Evolutionary conservation across 305 asterid species (phyloP).

Genomic region (Plantago coronopus): DNA sequence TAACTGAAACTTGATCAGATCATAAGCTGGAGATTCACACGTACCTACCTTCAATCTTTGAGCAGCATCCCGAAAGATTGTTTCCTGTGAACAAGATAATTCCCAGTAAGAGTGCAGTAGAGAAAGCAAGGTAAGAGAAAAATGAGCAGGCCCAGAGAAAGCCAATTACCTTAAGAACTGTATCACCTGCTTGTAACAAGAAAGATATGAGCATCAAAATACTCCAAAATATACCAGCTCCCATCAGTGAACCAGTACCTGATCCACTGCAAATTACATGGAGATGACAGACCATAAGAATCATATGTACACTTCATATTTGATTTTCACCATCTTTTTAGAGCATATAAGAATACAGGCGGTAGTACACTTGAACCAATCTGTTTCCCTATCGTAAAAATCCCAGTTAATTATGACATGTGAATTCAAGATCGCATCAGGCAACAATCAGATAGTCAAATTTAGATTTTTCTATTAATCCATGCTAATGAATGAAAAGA

Average conservation of each 20-base stretch:
- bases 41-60: conserved; percentile 68
- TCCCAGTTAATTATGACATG: not conserved
- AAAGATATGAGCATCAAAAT: conserved; percentile 85
- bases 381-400: not conserved
- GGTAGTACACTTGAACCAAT: not conserved
- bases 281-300: conserved; percentile 8
- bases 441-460: too few species aligned
- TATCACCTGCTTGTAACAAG: conserved; percentile 94
- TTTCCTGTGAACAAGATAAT: conserved; percentile 56
- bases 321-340: conserved; percentile 2
- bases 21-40: conserved; percentile 18
- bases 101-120: conserved; percentile 29
- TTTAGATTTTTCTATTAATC: too few species aligned
- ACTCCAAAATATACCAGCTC: conserved; percentile 91
- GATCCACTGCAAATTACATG: conserved; percentile 70
- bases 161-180: conserved; percentile 73
- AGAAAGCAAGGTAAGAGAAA: conserved; percentile 23
- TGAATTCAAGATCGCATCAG: not conserved
- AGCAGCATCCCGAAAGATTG: conserved; percentile 79
- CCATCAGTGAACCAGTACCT: conserved; percentile 87
- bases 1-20: not conserved
- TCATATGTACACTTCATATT: not conserved
- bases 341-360: conserved; percentile 8
- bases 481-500: too few species aligned
- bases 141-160: conserved; percentile 24